Percentiles rank a stretch among this genome's conserved stretches.
These are phyloP conservation scores for Lecanicillium sp. DNA, from an alignment of 2,329 filamentous ascomycete genomes.

Conservation along the genomic window DNA sequence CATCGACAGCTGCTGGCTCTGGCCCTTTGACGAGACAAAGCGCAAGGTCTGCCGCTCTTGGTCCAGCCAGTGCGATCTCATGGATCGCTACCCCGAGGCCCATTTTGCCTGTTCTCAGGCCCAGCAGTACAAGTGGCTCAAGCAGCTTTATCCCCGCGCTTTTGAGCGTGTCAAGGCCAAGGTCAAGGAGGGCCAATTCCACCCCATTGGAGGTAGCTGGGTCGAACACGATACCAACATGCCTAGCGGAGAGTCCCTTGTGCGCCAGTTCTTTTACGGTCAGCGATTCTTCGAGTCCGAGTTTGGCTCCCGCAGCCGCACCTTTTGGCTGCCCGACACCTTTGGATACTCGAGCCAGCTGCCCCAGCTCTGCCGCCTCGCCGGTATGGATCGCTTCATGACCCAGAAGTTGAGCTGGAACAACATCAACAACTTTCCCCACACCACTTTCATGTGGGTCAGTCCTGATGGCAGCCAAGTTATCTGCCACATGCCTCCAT, in stretches of 20 bases:
- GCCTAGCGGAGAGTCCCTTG: conserved; percentile 89
- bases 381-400: conserved; percentile 95
- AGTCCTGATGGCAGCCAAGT: conserved; percentile 93
- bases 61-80: conserved; percentile 92
- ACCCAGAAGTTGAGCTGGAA: conserved; percentile 99
- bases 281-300: conserved; percentile 91
- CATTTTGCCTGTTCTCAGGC: conserved; percentile 90
- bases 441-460: conserved; percentile 99
- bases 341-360: conserved; percentile 96
- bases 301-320: conserved; percentile 81
- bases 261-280: conserved; percentile 91
- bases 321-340: conserved; percentile 97
- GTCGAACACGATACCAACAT: conserved; percentile 98
- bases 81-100: conserved; percentile 92
- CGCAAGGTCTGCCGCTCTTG: conserved; percentile 93
- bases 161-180: conserved; percentile 89
- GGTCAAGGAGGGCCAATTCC: conserved; percentile 84
- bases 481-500: conserved; percentile 93
- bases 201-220: conserved; percentile 96
- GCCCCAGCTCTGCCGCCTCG: conserved; percentile 84
- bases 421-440: conserved; percentile 98
- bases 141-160: conserved; percentile 78
- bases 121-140: conserved; percentile 97
- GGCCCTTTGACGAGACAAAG: conserved; percentile 97
- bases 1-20: conserved; percentile 97